A percentile compares a stretch with the other conserved stretches of the same genome.
Conservation (phyloP, 768 basidiomycete genomes). For the Serpula lacrymans region DNA sequence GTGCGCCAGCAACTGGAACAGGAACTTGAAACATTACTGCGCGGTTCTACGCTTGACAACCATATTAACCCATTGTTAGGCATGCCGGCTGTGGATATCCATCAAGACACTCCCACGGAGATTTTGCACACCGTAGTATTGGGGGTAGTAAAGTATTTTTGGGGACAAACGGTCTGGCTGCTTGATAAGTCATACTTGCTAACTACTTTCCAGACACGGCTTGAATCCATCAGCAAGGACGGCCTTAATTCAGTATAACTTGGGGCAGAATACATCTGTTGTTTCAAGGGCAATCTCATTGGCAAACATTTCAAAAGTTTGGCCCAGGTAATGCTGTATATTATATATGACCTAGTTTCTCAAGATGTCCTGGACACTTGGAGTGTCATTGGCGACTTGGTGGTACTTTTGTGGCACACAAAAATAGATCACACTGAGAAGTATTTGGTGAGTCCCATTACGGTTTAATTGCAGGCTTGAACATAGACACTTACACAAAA, state of each 20-base stretch:
- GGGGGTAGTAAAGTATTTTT: conserved; percentile 27
- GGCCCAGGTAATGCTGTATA: conserved; percentile 13
- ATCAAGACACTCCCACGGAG: conserved; percentile 24
- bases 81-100: too few relatives aligned
- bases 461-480: too few relatives aligned
- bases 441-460: conserved; percentile 13
- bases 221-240: conserved; percentile 12
- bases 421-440: conserved; percentile 14
- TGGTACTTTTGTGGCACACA: conserved; percentile 13
- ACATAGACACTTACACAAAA: conserved; percentile 10
- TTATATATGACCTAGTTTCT: conserved; percentile 4
- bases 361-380: conserved; percentile 8
- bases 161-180: conserved; percentile 9
- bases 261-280: conserved; percentile 24
- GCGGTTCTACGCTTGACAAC: not conserved
- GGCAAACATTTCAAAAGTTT: conserved; percentile 24
- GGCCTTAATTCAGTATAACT: conserved; percentile 22
- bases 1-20: not conserved
- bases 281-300: conserved; percentile 20
- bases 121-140: conserved; percentile 26
- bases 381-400: conserved; percentile 11
- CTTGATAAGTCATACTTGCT: conserved; percentile 14
- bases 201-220: conserved; percentile 13
- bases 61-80: conserved; percentile 7
- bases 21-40: not conserved